Conservation (phyloP, 805 yeast species). For the Candida ponderosae region DNA sequence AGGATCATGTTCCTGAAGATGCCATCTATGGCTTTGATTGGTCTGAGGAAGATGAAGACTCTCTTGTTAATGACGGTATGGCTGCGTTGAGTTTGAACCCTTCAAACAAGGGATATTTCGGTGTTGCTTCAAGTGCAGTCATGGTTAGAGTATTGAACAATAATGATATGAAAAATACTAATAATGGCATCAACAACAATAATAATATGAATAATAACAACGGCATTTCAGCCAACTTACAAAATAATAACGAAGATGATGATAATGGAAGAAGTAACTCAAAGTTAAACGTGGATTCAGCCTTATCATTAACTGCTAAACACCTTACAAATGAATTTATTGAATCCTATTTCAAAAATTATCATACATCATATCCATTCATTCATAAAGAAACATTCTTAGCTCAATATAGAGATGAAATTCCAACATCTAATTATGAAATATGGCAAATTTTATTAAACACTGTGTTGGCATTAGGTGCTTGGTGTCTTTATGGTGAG, state of each 20-base stretch:
- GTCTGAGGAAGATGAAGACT: slow-evolving; percentile 43
- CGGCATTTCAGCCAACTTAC: slow-evolving; percentile 1
- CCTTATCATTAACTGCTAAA: slow-evolving; percentile 20
- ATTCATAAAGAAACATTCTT: slow-evolving; percentile 47
- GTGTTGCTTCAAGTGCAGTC: slow-evolving; percentile 55
- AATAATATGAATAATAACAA: slow-evolving; percentile 1
- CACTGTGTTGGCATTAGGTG: slow-evolving; percentile 57
- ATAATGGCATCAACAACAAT: slow-evolving; percentile 15
- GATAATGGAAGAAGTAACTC: slow-evolving; percentile 19
- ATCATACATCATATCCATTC: slow-evolving; percentile 57
- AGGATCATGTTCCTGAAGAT: slow-evolving; percentile 33
- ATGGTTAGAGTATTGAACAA: slow-evolving; percentile 38
- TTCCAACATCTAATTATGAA: slow-evolving; percentile 33
- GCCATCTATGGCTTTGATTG: slow-evolving; percentile 50
- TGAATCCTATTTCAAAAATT: slow-evolving; percentile 46
- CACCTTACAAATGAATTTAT: slow-evolving; percentile 28
- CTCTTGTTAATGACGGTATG: slow-evolving; percentile 46
- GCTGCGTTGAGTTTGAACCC: slow-evolving; percentile 46
- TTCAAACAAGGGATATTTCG: slow-evolving; percentile 56
- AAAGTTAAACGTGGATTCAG: slow-evolving; percentile 16
- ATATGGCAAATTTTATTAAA: slow-evolving; percentile 49
- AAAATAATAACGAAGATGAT: slow-evolving; percentile 17
- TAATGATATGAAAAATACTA: slow-evolving; percentile 10
- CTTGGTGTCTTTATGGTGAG: slow-evolving; percentile 59
- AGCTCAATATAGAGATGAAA: slow-evolving; percentile 34